phyloP scores from a whole-genome alignment of 257 asterid genomes.

The Coffea canephora region DNA sequence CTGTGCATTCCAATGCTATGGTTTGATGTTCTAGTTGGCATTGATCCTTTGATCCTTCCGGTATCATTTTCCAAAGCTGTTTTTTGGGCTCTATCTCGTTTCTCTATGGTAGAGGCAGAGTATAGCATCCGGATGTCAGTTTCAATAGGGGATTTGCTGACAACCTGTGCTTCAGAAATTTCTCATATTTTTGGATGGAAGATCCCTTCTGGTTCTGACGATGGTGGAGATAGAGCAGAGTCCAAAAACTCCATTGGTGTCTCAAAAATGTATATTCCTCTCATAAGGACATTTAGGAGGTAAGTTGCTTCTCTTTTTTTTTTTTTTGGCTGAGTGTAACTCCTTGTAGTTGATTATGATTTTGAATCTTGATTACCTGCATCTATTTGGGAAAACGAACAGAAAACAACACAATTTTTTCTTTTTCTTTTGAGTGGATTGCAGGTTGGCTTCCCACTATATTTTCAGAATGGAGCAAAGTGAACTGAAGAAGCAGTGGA shows the following conservation, averaged over 20 bases:
- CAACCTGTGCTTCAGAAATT: conserved; percentile 63
- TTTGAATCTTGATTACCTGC: conserved; percentile 13
- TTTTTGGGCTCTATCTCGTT: conserved; percentile 83
- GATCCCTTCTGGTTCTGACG: conserved; percentile 86
- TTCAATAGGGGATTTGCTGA: conserved; percentile 67
- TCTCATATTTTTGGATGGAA: conserved; percentile 86
- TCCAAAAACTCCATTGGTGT: conserved; percentile 67
- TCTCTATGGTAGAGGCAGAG: conserved; percentile 66
- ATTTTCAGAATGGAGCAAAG: conserved; percentile 69
- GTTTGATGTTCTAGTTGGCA: conserved; percentile 88
- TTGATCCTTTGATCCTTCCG: conserved; percentile 72
- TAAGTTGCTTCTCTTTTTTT: conserved; percentile 31
- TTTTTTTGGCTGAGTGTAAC: conserved; percentile 12
- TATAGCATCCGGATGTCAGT: conserved; percentile 45
- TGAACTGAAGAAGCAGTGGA: conserved; percentile 76
- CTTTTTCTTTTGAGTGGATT: conserved; percentile 24
- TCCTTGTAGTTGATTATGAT: conserved; percentile 15
- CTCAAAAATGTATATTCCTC: conserved; percentile 74
- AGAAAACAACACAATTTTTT: conserved; percentile 9
- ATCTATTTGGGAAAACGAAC: conserved; percentile 4
- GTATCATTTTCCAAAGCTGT: conserved; percentile 81
- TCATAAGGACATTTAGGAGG: conserved; percentile 88
- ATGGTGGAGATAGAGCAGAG: conserved; percentile 77
- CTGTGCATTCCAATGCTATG: conserved; percentile 98
- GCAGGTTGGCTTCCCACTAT: conserved; percentile 77